phyloP scores from a whole-genome alignment of 176 grass and related monocot species.

The Metroxylon sagu region DNA sequence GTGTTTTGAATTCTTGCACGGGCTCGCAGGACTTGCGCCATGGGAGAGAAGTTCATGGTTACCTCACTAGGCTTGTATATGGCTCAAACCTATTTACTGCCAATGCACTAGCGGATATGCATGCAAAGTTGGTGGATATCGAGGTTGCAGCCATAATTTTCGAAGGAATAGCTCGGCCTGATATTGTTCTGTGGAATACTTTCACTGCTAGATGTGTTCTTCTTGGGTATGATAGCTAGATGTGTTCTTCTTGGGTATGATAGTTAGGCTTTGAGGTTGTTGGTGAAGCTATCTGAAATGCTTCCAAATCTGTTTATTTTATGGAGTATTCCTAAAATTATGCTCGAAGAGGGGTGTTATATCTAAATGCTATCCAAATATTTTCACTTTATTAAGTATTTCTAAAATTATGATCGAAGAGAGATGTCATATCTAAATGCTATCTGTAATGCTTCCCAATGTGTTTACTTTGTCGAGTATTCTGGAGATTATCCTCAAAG shows the following conservation, averaged over 20 bases:
- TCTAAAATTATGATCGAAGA: too few relatives aligned
- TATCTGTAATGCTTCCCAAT: too few relatives aligned
- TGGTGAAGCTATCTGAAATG: conserved; percentile 51
- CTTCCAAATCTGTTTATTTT: conserved; percentile 59
- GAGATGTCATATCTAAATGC: too few relatives aligned
- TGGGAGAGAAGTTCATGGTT: conserved; percentile 18
- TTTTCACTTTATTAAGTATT: too few relatives aligned
- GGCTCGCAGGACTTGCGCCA: too few relatives aligned
- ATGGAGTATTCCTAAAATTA: conserved; percentile 43
- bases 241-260: conserved; percentile 66
- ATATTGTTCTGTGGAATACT: conserved; percentile 77
- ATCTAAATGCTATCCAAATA: conserved; percentile 9
- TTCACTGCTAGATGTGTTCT: conserved; percentile 74
- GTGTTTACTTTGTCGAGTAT: too few relatives aligned
- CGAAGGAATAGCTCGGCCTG: conserved; percentile 26
- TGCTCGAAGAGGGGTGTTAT: conserved; percentile 32
- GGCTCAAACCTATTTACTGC: conserved; percentile 46
- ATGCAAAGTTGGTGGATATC: conserved; percentile 52
- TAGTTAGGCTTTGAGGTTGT: conserved; percentile 44
- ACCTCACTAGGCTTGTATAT: conserved; percentile 43
- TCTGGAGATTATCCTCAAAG: too few relatives aligned
- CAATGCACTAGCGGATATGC: conserved; percentile 74
- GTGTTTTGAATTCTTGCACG: conserved; percentile 15
- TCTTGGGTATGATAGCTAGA: conserved; percentile 42
- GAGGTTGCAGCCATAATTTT: conserved; percentile 42